Conservation (phyloP, 192 early-diverging fungal genomes). For the Geranomyces variabilis region DNA sequence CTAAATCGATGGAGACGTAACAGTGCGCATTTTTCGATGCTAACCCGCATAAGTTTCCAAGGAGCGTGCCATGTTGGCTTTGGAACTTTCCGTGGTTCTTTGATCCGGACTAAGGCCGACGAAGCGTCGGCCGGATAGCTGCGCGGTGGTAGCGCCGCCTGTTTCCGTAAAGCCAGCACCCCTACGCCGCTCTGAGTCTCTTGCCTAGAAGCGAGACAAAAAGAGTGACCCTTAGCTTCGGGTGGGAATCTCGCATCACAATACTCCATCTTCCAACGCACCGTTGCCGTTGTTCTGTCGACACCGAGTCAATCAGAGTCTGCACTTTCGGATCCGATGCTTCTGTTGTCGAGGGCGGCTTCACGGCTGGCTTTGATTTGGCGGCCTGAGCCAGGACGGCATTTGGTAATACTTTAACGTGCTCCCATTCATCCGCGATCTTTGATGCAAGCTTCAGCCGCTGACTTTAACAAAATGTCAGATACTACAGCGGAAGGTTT, state of each 20-base stretch:
- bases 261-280: not conserved
- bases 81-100: conserved; percentile 57
- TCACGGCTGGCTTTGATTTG: conserved; percentile 36
- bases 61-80: conserved; percentile 97
- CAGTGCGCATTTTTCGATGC: not conserved
- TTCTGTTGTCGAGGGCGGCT: conserved; percentile 9
- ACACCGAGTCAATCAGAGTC: conserved; percentile 35
- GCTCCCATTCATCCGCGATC: conserved; percentile 74
- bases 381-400: conserved; percentile 53
- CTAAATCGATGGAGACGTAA: not conserved
- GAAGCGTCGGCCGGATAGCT: conserved; percentile 6
- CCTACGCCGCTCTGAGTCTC: conserved; percentile 2
- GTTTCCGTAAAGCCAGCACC: conserved; percentile 18
- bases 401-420: conserved; percentile 64
- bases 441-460: conserved; percentile 71
- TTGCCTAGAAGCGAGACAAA: not conserved
- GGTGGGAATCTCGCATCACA: not conserved
- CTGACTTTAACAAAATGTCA: conserved; percentile 44
- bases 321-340: conserved; percentile 33
- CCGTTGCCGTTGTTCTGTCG: conserved; percentile 16
- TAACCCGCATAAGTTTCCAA: conserved; percentile 91
- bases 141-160: not conserved
- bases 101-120: conserved; percentile 51
- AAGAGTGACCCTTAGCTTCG: not conserved
- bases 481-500: no score